These are phyloP conservation scores for Suhomyces maxii DNA, from an alignment of 1,139 yeast genomes.

Conservation along the genomic window DNA sequence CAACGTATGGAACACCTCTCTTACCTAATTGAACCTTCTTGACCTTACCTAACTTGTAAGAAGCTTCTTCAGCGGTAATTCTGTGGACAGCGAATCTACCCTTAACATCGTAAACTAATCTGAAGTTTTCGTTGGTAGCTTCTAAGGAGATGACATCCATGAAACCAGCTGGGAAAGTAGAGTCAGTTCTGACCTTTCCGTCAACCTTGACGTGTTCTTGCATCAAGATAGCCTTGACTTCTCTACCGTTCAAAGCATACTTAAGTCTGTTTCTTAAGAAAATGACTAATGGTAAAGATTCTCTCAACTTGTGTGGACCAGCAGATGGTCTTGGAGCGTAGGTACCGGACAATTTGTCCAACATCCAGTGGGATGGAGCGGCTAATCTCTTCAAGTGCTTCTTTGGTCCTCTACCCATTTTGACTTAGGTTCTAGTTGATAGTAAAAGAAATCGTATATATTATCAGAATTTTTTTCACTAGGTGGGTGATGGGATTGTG, in stretches of 20 bases:
- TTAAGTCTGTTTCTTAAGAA: slow-evolving; percentile 99
- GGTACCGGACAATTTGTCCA: slow-evolving; percentile 99
- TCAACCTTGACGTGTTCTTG: slow-evolving; percentile 99
- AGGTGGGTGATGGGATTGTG: not conserved
- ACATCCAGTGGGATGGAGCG: slow-evolving; percentile 99
- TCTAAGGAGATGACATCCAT: slow-evolving; percentile 97
- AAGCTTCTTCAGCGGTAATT: slow-evolving; percentile 97
- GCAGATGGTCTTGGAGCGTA: slow-evolving; percentile 99
- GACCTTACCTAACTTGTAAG: slow-evolving; percentile 97
- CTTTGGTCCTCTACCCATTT: slow-evolving; percentile 41
- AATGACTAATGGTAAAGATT: slow-evolving; percentile 96
- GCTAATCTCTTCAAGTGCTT: slow-evolving; percentile 98
- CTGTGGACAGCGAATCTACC: slow-evolving; percentile 99
- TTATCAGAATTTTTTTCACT: not conserved
- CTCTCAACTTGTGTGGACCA: slow-evolving; percentile 99
- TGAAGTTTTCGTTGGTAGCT: slow-evolving; percentile 98
- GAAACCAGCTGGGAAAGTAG: slow-evolving; percentile 99
- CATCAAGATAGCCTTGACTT: slow-evolving; percentile 98
- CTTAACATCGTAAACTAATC: slow-evolving; percentile 96
- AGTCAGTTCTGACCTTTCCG: slow-evolving; percentile 98
- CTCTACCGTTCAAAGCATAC: slow-evolving; percentile 99
- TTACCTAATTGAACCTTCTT: slow-evolving; percentile 97
- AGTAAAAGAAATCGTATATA: not conserved
- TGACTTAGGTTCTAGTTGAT: not conserved
- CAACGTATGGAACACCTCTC: slow-evolving; percentile 97